phyloP scores from a whole-genome alignment of 1,284 basidiomycete genomes.

The Cutaneotrichosporon sp. region DNA sequence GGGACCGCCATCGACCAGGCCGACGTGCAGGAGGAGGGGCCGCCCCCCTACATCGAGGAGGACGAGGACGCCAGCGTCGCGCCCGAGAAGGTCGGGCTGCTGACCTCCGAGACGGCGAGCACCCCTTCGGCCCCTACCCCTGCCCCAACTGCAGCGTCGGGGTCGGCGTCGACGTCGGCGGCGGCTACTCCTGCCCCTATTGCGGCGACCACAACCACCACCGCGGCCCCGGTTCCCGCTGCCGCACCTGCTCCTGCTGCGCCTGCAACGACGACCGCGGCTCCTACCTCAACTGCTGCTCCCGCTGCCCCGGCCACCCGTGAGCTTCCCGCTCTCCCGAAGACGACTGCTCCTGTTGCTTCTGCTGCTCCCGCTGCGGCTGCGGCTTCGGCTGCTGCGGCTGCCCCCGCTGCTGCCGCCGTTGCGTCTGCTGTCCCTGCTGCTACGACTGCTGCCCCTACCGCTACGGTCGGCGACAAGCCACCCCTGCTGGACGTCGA shows the following conservation, averaged over 20 bases:
- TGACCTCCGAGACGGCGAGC: not conserved
- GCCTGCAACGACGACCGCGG: not conserved
- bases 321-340: not conserved
- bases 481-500: constrained; percentile 1
- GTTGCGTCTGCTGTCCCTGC: not conserved
- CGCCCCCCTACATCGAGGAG: constrained; percentile 5
- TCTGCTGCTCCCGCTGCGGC: no score
- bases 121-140: not conserved
- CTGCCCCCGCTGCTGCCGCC: not conserved
- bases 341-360: no score
- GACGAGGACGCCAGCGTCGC: constrained; percentile 4
- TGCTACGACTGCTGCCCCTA: not conserved
- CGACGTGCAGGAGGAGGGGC: not conserved
- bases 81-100: not conserved
- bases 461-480: not conserved
- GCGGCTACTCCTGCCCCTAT: no score
- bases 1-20: not conserved
- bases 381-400: no score
- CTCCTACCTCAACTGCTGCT: not conserved
- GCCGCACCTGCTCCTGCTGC: not conserved
- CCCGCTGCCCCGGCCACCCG: not conserved
- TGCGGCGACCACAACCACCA: not conserved
- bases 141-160: no score
- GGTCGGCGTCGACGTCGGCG: no score
- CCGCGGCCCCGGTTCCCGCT: not conserved